Conservation (phyloP, 1,139 yeast genomes). For the Yamadazyma songkhlaensis region DNA sequence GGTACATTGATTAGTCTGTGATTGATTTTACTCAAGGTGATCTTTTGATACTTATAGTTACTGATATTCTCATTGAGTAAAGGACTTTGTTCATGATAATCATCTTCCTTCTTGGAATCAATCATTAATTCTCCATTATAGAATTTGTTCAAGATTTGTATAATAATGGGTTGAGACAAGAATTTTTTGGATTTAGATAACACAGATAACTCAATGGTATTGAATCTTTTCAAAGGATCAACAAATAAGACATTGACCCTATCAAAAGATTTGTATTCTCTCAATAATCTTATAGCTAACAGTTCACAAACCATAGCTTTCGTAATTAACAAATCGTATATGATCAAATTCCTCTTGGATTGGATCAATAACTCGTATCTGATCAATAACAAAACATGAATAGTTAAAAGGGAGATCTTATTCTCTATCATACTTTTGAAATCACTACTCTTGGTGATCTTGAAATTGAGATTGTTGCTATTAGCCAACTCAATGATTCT, state of each 20-base stretch:
- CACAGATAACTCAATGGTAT: conserved; percentile 54
- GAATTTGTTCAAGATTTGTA: conserved; percentile 48
- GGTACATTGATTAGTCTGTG: conserved; percentile 37
- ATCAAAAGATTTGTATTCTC: conserved; percentile 47
- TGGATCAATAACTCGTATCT: conserved; percentile 49
- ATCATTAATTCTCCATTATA: conserved; percentile 48
- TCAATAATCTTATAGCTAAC: conserved; percentile 49
- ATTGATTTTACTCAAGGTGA: conserved; percentile 29
- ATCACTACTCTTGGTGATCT: conserved; percentile 10
- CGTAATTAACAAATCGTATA: conserved; percentile 48
- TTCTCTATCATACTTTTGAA: conserved; percentile 11
- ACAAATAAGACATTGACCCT: conserved; percentile 43
- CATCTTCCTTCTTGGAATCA: conserved; percentile 15
- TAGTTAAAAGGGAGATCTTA: conserved; percentile 23
- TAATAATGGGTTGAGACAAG: conserved; percentile 55
- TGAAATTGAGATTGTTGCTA: conserved; percentile 8
- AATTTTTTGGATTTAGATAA: conserved; percentile 54
- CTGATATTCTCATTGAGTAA: conserved; percentile 21
- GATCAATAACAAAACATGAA: conserved; percentile 34
- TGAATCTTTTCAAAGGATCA: conserved; percentile 44
- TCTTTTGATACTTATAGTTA: conserved; percentile 34
- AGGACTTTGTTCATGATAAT: conserved; percentile 27
- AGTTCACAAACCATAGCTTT: conserved; percentile 57
- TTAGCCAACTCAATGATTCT: conserved; percentile 26
- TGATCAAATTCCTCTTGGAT: conserved; percentile 45